Evolutionary conservation across 2,329 filamentous ascomycete genomes (phyloP), one percentile per base, ranked within the genome.

Genomic region (Colletotrichum trifolii): DNA sequence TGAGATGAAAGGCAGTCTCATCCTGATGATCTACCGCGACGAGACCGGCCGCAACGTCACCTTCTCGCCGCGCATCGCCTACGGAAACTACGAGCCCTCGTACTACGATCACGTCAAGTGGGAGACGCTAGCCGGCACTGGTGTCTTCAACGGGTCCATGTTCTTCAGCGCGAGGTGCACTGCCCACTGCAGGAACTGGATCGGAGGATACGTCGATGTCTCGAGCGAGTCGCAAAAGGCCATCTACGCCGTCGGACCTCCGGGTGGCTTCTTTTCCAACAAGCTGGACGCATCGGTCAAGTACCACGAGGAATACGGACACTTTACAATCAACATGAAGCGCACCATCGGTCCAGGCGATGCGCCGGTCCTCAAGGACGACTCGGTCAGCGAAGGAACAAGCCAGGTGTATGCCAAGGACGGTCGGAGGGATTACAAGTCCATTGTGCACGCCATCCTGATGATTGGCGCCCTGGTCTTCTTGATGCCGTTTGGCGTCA

Each of bases 401-500:
- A 71, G 66, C 54, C 73, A 78, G 48, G 65, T 69, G 1, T 66
- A 67, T 3, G 60, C 70, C 11, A 63, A 68, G 8, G 68, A 76
- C 46, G 75, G 70, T 25, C 70, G 71, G 53, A 69, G 69, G 7
- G 81, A 85, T 57, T 74, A 71, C 68, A 77, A 74, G 67, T 78
- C 81, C 1, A 77, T 79, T 5, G 74, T 78, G 4, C 82, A 87
- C 53, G 81, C 78, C 7, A 72, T 81, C 4, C 71, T 86, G 49
- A 90, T 90, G 88, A 76, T 87, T 43, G 72, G 86, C 10, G 78
- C 79, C 11, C 84, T 89, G 63, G 76, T 88, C 3, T 79, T 83
- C 13, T 69, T 89, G 50, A 83, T 88, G 72, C 87, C 87, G 1
- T 67, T 85, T 9, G 88, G 87, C 1, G 78, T 85, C 11, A 69